phyloP scores from a whole-genome alignment of 1,284 basidiomycete genomes.

The Cystobasidium pallidum region DNA sequence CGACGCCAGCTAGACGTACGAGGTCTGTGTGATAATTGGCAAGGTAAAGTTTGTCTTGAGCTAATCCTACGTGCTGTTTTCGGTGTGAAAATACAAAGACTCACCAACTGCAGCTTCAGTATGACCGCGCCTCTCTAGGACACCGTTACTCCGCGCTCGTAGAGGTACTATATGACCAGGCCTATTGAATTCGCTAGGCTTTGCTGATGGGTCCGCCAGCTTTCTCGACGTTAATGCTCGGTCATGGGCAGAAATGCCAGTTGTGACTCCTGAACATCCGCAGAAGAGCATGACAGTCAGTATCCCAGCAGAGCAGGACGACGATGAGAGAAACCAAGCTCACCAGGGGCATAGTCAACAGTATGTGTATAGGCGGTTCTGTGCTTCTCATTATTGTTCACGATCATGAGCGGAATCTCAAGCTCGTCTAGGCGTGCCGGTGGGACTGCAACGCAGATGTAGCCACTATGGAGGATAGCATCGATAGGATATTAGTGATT shows the following conservation, averaged over 20 bases:
- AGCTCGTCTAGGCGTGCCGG: slow-evolving; percentile 74
- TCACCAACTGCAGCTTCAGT: slow-evolving; percentile 81
- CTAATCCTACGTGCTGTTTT: neutral
- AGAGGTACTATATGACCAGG: slow-evolving; percentile 96
- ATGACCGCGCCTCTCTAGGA: slow-evolving; percentile 83
- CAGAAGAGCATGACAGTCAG: neutral
- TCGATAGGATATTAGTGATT: neutral
- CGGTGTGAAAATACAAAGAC: slow-evolving; percentile 51
- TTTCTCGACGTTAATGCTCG: slow-evolving; percentile 82
- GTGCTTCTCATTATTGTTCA: slow-evolving; percentile 85
- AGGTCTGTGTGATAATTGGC: slow-evolving; percentile 64
- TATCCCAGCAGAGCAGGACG: neutral
- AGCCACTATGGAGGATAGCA: slow-evolving; percentile 67
- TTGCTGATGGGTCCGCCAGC: slow-evolving; percentile 66
- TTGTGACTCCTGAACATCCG: slow-evolving; percentile 71
- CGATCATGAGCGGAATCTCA: slow-evolving; percentile 91
- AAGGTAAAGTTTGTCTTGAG: too few relatives aligned
- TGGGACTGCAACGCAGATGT: slow-evolving; percentile 87
- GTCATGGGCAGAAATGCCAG: slow-evolving; percentile 96
- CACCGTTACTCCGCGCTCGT: slow-evolving; percentile 81
- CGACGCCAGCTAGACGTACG: slow-evolving; percentile 73
- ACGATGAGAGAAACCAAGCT: neutral
- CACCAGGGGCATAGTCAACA: slow-evolving; percentile 84
- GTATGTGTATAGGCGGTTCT: slow-evolving; percentile 97
- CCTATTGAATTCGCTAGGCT: slow-evolving; percentile 77